Evolutionary conservation across 2,329 filamentous ascomycete genomes (phyloP), one percentile per base, ranked within the genome.

Genomic region (Pseudogymnoascus sp.): DNA sequence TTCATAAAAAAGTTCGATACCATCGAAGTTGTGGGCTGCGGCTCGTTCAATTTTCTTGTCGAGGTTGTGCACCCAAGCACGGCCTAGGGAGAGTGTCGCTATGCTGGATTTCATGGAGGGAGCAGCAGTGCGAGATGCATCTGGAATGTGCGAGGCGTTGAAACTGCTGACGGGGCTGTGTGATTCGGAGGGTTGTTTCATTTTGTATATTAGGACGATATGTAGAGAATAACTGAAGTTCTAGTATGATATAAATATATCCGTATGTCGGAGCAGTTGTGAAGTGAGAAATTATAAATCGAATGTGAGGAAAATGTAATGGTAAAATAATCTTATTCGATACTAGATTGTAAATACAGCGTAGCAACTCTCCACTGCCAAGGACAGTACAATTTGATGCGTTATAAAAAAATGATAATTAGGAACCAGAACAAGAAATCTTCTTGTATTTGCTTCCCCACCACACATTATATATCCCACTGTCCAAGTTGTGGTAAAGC

Each of bases 1-100:
- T 72, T 93, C 89, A 73, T 88, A 86, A 78, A 91, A 92, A 18
- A 92, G 79, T 73, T 93, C 90, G 67, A 93, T 83, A 61, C 88
- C 89, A 64, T 82, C 74, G 71, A 91, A 85, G 18, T 86, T 86
- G 68, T 89, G 81, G 62, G 79, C 78, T 5, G 82, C 78, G 8
- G 89, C 89, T 76, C 86, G 83, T 71, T 86, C 80, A 59, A 93
- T 81, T 71, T 92, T 93, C 71, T 82, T 77, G 1, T 80, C 74
- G 21, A 93, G 79, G 28, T 80, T 78, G 74, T 93, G 90, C 66
- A 88, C 84, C 71, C 88, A 81, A 70, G 85, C 86, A 59, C 88
- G 85, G 62, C 89, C 89, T 1, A 91, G 79, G 2, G 7, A 62
- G 56, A 67, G 34, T 40, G 62, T 59, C 18, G 36, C 40, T 21